Evolutionary conservation across 805 yeast genomes (phyloP), one percentile per base, ranked within the genome.

Genomic region (Schwanniomyces vanrijiae): DNA sequence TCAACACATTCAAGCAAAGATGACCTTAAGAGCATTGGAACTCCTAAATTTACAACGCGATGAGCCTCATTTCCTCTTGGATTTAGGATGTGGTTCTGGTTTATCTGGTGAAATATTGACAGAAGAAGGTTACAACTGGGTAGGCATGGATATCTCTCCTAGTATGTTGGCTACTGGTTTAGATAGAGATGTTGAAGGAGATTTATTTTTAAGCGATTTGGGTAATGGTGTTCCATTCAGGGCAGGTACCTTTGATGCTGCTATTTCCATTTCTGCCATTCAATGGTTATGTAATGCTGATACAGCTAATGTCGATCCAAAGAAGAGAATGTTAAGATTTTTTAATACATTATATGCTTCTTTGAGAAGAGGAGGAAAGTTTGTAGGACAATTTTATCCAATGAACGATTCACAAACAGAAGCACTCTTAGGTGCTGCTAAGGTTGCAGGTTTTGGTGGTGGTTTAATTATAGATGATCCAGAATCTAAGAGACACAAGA

Each of bases 261-360:
- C 96, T 1, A 88, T 94, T 26, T 86, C 95, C 21, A 90, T 94
- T 52, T 86, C 96, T 29, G 99, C 95, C 10, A 90, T 94, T 43
- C 99, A 94, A 66, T 94, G 99, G 99, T 79, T 94, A 37, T 91
- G 97, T 73, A 94, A 94, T 64, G 98, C 98, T 2, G 99, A 94
- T 65, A 78, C 89, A 5, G 68, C 89, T 2, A 75, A 77, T 34
- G 84, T 83, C 45, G 96, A 91, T 60, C 99, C 99, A 19, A 85
- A 86, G 61, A 79, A 78, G 59, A 81, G 99, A 65, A 68, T 90
- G 45, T 72, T 84, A 68, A 73, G 87, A 40, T 94, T 94, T 60
- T 94, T 94, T 77, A 87, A 88, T 65, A 84, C 96, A 0, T 73
- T 94, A 44, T 94, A 88, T 66, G 90, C 96, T 0, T 75, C 90